Base-by-base conservation (phyloP, 306 rosid genomes). In the Rosa rugosa region DNA sequence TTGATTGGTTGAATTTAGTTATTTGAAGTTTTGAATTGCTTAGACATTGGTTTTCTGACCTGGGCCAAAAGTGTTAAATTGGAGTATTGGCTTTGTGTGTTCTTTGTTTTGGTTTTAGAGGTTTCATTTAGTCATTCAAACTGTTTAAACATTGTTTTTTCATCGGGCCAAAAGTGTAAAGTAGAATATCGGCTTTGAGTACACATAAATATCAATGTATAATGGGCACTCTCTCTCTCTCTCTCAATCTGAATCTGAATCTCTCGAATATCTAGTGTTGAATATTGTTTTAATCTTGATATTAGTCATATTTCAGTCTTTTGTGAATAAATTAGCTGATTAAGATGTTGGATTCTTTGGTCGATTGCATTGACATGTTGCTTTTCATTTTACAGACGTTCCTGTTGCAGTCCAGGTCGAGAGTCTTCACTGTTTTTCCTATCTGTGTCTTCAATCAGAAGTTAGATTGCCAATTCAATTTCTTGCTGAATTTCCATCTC, bases 351-450 rank as follows among this genome's bases (percentile, higher is more conserved):
- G 20, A 18, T 6, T 62, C 40, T 31, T 63, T 62, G 68, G 20
- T 27, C 6, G 64, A n/a, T 47, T 79, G 46, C 53, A 53, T 64
- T 64, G 60, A 69, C 65, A 41, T 80, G 34, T 63, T 78, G 69
- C 53, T 67, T 46, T 87, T 49, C 27, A 54, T 73, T 77, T 77
- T 86, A 75, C 82, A 95, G 99, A 89, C 79, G 86, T 90, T 82
- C 94, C 97, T 79, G 76, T 77, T 82, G 84, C 87, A n/a, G 92
- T 91, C 53, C 97, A 91, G 88, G 81, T 92, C 75, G 97, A 89
- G 88, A 92, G 97, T 84, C 98, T 95, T 62, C 82, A 86, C 70
- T 91, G 94, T 81, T 91, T 88, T 82, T 81, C 87, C 31, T 85
- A 81, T 83, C 92, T 90, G 71, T 92, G 95, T 80, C 82, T 69